phyloP scores from a whole-genome alignment of 1,284 basidiomycete species.

The Apiotrichum siamense region DNA sequence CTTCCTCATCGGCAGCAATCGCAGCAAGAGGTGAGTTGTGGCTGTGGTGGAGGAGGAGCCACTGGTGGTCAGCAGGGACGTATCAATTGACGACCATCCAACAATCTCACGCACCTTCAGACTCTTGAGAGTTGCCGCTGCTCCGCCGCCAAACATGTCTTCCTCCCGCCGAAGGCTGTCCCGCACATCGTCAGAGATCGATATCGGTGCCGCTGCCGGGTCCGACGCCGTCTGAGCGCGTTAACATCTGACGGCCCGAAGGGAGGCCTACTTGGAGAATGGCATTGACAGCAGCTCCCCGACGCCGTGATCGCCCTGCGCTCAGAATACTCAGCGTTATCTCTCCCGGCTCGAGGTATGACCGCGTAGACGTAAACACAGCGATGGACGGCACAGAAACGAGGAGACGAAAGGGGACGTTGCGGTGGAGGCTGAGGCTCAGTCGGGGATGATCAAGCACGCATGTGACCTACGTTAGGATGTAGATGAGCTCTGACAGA shows the following conservation, averaged over 20 bases:
- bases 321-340: slow-evolving; percentile 33
- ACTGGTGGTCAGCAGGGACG: slow-evolving; percentile 15
- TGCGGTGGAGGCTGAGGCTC: slow-evolving; percentile 22
- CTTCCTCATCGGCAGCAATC: neutral
- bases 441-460: neutral
- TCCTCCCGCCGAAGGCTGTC: slow-evolving; percentile 27
- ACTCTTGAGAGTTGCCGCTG: slow-evolving; percentile 22
- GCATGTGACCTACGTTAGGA: slow-evolving; percentile 26
- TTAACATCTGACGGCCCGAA: no score
- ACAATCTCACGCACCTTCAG: slow-evolving; percentile 29
- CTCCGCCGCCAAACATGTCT: slow-evolving; percentile 26
- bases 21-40: slow-evolving; percentile 26
- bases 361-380: slow-evolving; percentile 26
- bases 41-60: slow-evolving; percentile 28
- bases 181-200: slow-evolving; percentile 20
- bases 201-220: slow-evolving; percentile 8
- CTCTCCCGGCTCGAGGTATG: slow-evolving; percentile 29
- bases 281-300: slow-evolving; percentile 20
- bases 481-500: slow-evolving; percentile 35
- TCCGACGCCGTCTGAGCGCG: slow-evolving; percentile 10
- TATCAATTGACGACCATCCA: no score
- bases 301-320: slow-evolving; percentile 11
- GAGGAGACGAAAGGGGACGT: slow-evolving; percentile 28
- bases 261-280: slow-evolving; percentile 26
- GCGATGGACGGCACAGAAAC: slow-evolving; percentile 33